Conservation (phyloP, 2,329 filamentous ascomycete species). For the Berkeleyomyces rouxiae region DNA sequence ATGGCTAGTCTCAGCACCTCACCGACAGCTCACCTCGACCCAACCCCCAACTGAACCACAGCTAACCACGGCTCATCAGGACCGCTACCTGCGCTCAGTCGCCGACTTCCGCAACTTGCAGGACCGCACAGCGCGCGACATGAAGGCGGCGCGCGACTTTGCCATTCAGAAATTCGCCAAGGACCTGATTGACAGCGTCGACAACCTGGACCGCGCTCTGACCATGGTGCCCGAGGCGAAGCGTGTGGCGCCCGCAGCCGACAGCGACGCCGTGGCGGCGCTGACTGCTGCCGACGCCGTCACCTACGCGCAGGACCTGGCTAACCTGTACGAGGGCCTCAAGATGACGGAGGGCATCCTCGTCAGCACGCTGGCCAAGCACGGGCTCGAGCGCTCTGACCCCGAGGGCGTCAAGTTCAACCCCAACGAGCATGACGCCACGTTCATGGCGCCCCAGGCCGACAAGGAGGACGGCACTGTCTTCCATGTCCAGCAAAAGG, state of each 20-base stretch:
- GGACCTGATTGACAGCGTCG: slow-evolving; percentile 85
- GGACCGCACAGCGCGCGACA: slow-evolving; percentile 80
- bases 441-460: slow-evolving; percentile 76
- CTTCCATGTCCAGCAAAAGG: slow-evolving; percentile 88
- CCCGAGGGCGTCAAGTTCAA: slow-evolving; percentile 79
- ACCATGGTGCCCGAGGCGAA: slow-evolving; percentile 60
- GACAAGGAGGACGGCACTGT: slow-evolving; percentile 83
- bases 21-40: slow-evolving; percentile 8
- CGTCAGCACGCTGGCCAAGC: slow-evolving; percentile 77
- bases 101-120: slow-evolving; percentile 98
- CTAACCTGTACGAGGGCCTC: slow-evolving; percentile 70
- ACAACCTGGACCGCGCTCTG: slow-evolving; percentile 92
- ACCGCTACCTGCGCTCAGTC: slow-evolving; percentile 83
- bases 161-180: slow-evolving; percentile 91
- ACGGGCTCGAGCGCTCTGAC: slow-evolving; percentile 80
- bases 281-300: slow-evolving; percentile 13
- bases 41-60: neutral
- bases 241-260: slow-evolving; percentile 14
- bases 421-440: slow-evolving; percentile 91
- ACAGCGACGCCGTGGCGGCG: slow-evolving; percentile 28
- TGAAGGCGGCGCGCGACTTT: slow-evolving; percentile 75
- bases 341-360: slow-evolving; percentile 90
- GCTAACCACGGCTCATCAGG: slow-evolving; percentile 33
- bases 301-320: slow-evolving; percentile 51
- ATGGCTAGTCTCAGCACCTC: neutral